Base-by-base conservation (phyloP, 169 alveolate genomes). In the Eimeria praecox region DNA sequence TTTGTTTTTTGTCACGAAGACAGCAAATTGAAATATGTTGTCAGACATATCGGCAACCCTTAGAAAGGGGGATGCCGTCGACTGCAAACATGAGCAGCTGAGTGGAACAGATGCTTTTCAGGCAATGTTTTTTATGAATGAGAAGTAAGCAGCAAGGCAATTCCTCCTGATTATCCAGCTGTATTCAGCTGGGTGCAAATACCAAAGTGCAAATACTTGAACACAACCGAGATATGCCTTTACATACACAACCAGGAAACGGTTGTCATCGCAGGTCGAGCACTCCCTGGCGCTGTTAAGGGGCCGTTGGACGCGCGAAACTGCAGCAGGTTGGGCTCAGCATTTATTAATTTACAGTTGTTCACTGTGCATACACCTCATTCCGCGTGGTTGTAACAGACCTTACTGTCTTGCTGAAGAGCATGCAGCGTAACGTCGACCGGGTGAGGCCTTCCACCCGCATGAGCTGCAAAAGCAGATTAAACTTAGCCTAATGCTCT, bases 351-450 rank as follows among this genome's bases (percentile, higher is more conserved):
- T 33, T 71, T 30, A 9, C 87, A 12, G 64, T 12, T 38, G 64
- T 40, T 16, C 20, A 24, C 22, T 24, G 35, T 77, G 40, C 87
- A 16, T 6, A 77, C 59, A 59, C 69, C 1, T 22, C 0, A 16
- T 0, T 59, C 22, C 22, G 69, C 69, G 8, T 59, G 69, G 30
- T n/a, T n/a, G n/a, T 16, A 8, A 49, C 90, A 82, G 90, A 82
- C 42, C 9, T 82, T 35, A 82, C 90, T 27, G 90, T 82, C 44
- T 10, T 82, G 71, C 54, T 82, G 46, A 82, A 82, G 54, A 82
- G 90, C 71, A 82, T 82, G 90, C 90, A 49, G 90, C 90, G 90
- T 1, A 82, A 52, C 27, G 33, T 82, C 33, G 90, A 82, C 27
- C 44, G 90, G 62, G 90, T 46, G 69, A 82, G 90, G 35, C 73